Base-by-base conservation (phyloP, 345 rosid genomes). In the Eucalyptus regnans region DNA sequence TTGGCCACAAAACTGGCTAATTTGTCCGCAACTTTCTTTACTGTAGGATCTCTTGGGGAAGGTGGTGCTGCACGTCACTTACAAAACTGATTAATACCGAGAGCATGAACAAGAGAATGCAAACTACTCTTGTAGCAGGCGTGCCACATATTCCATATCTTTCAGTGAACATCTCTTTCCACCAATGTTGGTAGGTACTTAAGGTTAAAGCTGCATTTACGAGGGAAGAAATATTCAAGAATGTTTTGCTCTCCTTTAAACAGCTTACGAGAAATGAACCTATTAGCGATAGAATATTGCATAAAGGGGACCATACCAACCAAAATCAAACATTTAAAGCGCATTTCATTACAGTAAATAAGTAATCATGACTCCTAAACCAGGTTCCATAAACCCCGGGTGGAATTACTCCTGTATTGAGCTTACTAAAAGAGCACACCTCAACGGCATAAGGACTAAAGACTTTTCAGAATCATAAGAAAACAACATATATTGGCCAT, bases 1-100 rank as follows among this genome's bases (percentile, higher is more conserved):
- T 97, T 98, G 88, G 99, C 98, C 93, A 98, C 99, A 91, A 98
- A 98, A 91, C 95, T 97, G 92, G 99, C 99, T 88, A 98, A 93
- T 91, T 94, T 98, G 94, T 98, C 99, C 33, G 99, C 98, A 93
- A 96, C 97, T 90, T 94, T 96, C 99, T 97, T 98, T 96, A 97
- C 99, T 89, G 94, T 93, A 89, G 96, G 96, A 92, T 97, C 97
- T 86, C 95, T 95, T 85, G 99, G 99, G 90, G 96, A 89, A 92
- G 94, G 90, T 91, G 99, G 98, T 93, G 96, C 98, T 98, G 99
- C 99, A 98, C 93, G 94, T 98, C 97, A 98, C 99, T 97, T 97
- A 98, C 88, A 98, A 98, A 98, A 98, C 98, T 93, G 97, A 95
- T 98, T 98, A 96, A 97, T 96, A 98, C 99, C 95, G 89, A 96